Conservation (phyloP, 352 stramenopile species). For the Plasmopara muralis region DNA sequence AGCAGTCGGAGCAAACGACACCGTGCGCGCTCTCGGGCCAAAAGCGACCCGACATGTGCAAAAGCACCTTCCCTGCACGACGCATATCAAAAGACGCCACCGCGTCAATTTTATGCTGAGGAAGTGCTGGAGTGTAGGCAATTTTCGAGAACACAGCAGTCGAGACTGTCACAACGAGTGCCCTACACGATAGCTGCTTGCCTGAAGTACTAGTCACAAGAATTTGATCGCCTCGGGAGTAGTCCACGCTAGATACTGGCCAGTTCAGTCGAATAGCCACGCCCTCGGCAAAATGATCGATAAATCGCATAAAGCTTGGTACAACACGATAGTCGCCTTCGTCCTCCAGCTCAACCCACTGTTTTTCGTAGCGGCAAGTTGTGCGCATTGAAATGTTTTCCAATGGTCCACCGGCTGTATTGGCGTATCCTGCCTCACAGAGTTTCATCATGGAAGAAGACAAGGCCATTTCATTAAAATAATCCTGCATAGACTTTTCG, state of each 20-base stretch:
- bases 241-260: constrained; percentile 54
- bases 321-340: constrained; percentile 74
- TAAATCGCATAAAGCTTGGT: constrained; percentile 60
- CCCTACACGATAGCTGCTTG: constrained; percentile 50
- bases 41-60: constrained; percentile 59
- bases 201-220: constrained; percentile 47
- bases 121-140: constrained; percentile 50
- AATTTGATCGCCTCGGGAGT: constrained; percentile 39
- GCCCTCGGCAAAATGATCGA: constrained; percentile 47
- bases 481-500: constrained; percentile 70
- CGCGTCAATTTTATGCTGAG: constrained; percentile 46
- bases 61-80: constrained; percentile 66
- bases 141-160: constrained; percentile 77
- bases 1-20: constrained; percentile 76
- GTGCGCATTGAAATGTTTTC: constrained; percentile 73
- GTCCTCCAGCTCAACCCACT: constrained; percentile 79
- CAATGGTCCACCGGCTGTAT: constrained; percentile 62
- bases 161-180: constrained; percentile 67
- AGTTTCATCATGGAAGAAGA: constrained; percentile 80
- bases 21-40: constrained; percentile 71
- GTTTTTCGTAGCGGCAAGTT: constrained; percentile 74
- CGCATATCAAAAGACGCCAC: constrained; percentile 69
- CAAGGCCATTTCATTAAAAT: constrained; percentile 52
- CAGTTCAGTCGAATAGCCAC: constrained; percentile 48
- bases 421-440: constrained; percentile 69